Evolutionary conservation across 192 early-diverging fungal species (phyloP), one percentile per base, ranked within the genome.

Genomic region (Phlyctochytrium bullatum): DNA sequence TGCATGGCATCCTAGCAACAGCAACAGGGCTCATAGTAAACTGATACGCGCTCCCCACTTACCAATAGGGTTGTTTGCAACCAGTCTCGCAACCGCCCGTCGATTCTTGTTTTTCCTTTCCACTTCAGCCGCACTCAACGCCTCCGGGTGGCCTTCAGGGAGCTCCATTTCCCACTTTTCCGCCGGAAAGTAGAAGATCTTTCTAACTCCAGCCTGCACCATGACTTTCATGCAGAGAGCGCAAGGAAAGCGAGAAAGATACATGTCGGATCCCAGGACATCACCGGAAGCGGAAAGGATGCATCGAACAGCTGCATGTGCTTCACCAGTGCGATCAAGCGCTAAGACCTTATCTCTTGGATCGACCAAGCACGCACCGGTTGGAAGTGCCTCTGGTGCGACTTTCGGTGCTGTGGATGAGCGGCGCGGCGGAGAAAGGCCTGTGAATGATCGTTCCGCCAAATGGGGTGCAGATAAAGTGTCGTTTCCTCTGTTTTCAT

Each of bases 141-240:
- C 34, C 27, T 64, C 62, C 24, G 24, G 53, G 27, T 20, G 27
- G 36, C 65, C 32, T 23, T 20, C 31, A 20, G 56, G 36, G 33
- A 34, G 52, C 12, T 72, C 71, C n/a, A 73, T 63, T 36, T 75
- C 73, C 71, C 66, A 73, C 14, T 56, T 23, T 57, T 78, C 67
- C 25, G 73, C 73, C 3, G 77, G 77, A 64, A 78, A 78, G 35
- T 76, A 78, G 58, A 75, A 78, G 27, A 68, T 63, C 62, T 73
- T 78, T n/a, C 70, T 61, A 17, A 75, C 68, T 20, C 74, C 77
- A 20, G 73, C 73, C 56, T 78, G 77, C 27, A 78, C 73, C 61
- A 75, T 75, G 30, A 78, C 23, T 32, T 75, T 75, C 34, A 67
- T 78, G 64, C 77, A 78, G 34, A 78, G 36, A 27, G 65, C 27